A percentile compares a stretch with the other conserved stretches of the same genome.
Evolutionary conservation across 2,329 filamentous ascomycete genomes (phyloP).

Genomic region (Xylariaceae sp.): DNA sequence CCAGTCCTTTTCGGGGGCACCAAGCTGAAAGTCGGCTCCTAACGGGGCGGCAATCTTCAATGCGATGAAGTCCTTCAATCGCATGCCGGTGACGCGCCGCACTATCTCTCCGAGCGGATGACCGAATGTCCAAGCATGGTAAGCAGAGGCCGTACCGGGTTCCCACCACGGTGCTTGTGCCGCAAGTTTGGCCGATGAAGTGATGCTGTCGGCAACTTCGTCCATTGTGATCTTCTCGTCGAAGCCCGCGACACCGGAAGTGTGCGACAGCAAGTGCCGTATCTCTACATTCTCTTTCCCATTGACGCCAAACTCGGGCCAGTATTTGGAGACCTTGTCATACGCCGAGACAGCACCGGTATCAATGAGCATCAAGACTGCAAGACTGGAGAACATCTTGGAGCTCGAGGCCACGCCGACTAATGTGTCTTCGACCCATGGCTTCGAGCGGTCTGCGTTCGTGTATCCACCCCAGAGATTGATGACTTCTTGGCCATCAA

Average conservation of each 20-base stretch:
- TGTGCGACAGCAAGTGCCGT: constrained; percentile 40
- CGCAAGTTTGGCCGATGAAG: constrained; percentile 34
- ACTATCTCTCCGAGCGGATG: constrained; percentile 43
- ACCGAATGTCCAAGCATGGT: constrained; percentile 39
- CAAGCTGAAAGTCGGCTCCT: constrained; percentile 46
- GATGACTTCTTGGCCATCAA: constrained; percentile 38
- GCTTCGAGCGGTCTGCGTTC: constrained; percentile 27
- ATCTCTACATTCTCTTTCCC: constrained; percentile 39
- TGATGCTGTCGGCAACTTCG: constrained; percentile 32
- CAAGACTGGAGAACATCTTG: constrained; percentile 37
- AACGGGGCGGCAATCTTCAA: constrained; percentile 38
- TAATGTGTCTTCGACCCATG: constrained; percentile 39
- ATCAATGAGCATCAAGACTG: constrained; percentile 38
- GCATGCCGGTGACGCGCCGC: constrained; percentile 38
- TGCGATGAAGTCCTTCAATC: constrained; percentile 38
- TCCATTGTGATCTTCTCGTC: constrained; percentile 31
- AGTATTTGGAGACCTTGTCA: constrained; percentile 39
- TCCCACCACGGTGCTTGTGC: constrained; percentile 42
- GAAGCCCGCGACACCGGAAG: constrained; percentile 33
- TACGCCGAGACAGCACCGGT: constrained; percentile 36
- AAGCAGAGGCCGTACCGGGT: constrained; percentile 40
- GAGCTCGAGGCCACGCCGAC: constrained; percentile 37
- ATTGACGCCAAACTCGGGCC: constrained; percentile 42
- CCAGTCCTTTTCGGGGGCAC: constrained; percentile 40
- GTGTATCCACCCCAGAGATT: constrained; percentile 41